Evolutionary conservation across 2,329 filamentous ascomycete genomes (phyloP).

Genomic region (Diaporthe citriasiana): DNA sequence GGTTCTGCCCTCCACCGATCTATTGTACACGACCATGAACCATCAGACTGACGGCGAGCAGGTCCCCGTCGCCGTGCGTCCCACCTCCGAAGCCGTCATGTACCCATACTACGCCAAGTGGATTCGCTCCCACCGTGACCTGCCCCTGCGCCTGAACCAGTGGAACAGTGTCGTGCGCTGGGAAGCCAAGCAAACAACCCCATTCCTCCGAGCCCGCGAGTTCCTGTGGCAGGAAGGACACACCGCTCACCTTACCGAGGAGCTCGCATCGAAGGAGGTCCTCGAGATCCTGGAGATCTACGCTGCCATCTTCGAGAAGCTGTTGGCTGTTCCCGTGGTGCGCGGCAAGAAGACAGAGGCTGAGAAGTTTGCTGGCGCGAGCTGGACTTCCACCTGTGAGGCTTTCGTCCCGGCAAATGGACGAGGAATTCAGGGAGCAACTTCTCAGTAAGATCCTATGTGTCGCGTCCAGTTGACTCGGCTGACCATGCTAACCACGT

Average conservation of each 20-base stretch:
- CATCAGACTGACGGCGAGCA: slow-evolving; percentile 4
- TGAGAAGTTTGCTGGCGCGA: slow-evolving; percentile 96
- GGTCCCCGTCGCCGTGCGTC: slow-evolving; percentile 77
- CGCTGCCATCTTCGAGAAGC: slow-evolving; percentile 90
- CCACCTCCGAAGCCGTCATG: slow-evolving; percentile 85
- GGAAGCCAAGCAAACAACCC: slow-evolving; percentile 95
- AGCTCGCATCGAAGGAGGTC: slow-evolving; percentile 86
- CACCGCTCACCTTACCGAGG: slow-evolving; percentile 87
- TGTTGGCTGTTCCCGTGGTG: slow-evolving; percentile 94
- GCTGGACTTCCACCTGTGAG: slow-evolving; percentile 97
- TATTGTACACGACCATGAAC: neutral
- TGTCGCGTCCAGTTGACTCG: neutral
- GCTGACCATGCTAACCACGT: slow-evolving; percentile 17
- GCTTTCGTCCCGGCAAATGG: slow-evolving; percentile 97
- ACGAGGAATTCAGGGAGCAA: slow-evolving; percentile 95
- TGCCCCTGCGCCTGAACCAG: slow-evolving; percentile 94
- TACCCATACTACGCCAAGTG: slow-evolving; percentile 97
- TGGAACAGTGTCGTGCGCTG: slow-evolving; percentile 95
- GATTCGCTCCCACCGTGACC: slow-evolving; percentile 96
- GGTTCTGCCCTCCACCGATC: neutral
- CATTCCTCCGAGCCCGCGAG: slow-evolving; percentile 91
- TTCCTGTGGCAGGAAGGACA: slow-evolving; percentile 99
- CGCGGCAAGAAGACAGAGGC: slow-evolving; percentile 96
- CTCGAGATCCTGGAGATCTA: slow-evolving; percentile 95
- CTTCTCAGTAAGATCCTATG: slow-evolving; percentile 79